Percentiles rank a stretch among this genome's conserved stretches.
phyloP scores from a whole-genome alignment of 2,329 filamentous ascomycete species.

The Hypomyces rosellus region DNA sequence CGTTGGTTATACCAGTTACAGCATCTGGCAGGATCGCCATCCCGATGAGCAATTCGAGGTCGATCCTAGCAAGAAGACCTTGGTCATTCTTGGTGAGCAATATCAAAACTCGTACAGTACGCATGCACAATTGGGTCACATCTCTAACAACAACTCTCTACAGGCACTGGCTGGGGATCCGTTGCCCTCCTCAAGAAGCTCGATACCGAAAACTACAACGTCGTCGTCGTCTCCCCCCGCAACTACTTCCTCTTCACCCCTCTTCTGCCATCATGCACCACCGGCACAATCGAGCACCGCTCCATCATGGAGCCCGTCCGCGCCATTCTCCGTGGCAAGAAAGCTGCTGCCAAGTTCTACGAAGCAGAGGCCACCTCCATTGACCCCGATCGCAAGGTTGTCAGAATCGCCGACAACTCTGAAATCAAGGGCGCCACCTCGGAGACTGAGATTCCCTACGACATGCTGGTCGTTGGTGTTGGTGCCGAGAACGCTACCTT shows the following conservation, averaged over 20 bases:
- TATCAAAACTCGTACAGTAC: not conserved
- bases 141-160: constrained; percentile 18
- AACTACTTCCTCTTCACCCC: constrained; percentile 99
- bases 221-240: constrained; percentile 92
- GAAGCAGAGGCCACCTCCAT: constrained; percentile 96
- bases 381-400: constrained; percentile 81
- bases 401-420: constrained; percentile 87
- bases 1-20: constrained; percentile 67
- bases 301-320: constrained; percentile 99
- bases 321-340: constrained; percentile 92
- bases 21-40: constrained; percentile 75
- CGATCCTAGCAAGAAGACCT: constrained; percentile 89
- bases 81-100: constrained; percentile 80
- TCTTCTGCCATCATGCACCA: constrained; percentile 93
- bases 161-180: constrained; percentile 92
- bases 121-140: not conserved
- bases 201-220: constrained; percentile 98
- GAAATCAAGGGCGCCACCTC: constrained; percentile 79
- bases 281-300: constrained; percentile 94
- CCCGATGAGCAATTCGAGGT: constrained; percentile 71
- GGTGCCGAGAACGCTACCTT: constrained; percentile 98
- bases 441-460: constrained; percentile 87
- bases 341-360: constrained; percentile 89
- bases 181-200: constrained; percentile 97
- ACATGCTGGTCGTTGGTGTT: constrained; percentile 96